Conservation (phyloP, 2,329 filamentous ascomycete genomes). For the Arthroderma sp. region DNA sequence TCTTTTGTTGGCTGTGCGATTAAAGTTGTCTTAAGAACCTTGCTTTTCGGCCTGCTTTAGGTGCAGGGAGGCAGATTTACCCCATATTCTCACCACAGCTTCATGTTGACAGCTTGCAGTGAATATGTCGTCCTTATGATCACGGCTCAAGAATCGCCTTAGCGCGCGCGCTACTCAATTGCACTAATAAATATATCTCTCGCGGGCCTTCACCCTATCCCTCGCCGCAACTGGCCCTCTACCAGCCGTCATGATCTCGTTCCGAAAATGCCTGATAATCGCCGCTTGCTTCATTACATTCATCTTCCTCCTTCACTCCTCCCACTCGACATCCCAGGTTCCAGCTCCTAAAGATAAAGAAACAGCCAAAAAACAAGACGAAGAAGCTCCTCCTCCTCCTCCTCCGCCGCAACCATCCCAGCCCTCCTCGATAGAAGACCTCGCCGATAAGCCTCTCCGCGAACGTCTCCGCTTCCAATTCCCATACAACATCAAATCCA, state of each 20-base stretch:
- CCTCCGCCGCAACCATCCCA: background rate
- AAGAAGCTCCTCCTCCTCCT: background rate
- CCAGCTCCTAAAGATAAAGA: slow-evolving; percentile 6
- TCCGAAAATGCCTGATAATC: slow-evolving; percentile 59
- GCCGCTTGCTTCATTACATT: slow-evolving; percentile 56
- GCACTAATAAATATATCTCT: too few relatives aligned
- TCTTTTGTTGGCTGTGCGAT: too few relatives aligned
- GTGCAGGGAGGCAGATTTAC: too few relatives aligned
- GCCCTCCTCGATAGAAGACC: slow-evolving; percentile 38
- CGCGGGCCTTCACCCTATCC: too few relatives aligned
- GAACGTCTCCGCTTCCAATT: slow-evolving; percentile 83
- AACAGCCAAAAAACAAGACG: slow-evolving; percentile 5
- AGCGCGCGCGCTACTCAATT: too few relatives aligned
- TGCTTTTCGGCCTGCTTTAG: too few relatives aligned
- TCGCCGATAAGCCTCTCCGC: slow-evolving; percentile 58
- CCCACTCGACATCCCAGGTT: slow-evolving; percentile 39
- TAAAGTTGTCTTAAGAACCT: too few relatives aligned
- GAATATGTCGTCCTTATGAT: too few relatives aligned
- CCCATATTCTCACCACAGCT: too few relatives aligned
- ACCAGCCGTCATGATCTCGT: slow-evolving; percentile 53
- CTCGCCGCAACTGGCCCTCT: background rate
- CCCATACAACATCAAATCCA: slow-evolving; percentile 74
- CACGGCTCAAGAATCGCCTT: too few relatives aligned
- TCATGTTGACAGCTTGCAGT: too few relatives aligned
- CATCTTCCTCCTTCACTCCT: slow-evolving; percentile 55